These are phyloP conservation scores for Alectoria sarmentosa DNA, from an alignment of 495 filamentous ascomycete genomes.

Conservation along the genomic window DNA sequence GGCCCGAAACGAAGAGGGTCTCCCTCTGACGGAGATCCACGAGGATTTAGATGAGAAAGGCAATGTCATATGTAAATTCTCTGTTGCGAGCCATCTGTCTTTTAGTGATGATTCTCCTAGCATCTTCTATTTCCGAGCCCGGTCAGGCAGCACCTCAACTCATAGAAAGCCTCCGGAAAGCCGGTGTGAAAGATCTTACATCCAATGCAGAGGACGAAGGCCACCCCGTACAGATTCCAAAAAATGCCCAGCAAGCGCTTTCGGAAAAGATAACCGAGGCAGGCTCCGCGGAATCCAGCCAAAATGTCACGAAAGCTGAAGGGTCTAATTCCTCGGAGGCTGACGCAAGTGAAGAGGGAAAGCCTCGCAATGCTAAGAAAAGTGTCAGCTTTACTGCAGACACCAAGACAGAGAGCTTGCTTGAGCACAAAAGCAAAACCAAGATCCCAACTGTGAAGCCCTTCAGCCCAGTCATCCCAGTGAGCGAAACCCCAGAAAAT, in stretches of 20 bases:
- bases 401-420: not conserved
- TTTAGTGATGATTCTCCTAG: not conserved
- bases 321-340: not conserved
- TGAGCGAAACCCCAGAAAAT: constrained; percentile 71
- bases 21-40: constrained; percentile 77
- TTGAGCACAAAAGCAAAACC: constrained; percentile 6
- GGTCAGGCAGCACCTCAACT: constrained; percentile 55
- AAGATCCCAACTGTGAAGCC: not conserved
- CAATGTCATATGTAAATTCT: constrained; percentile 56
- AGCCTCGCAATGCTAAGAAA: constrained; percentile 20
- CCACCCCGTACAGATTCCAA: not conserved
- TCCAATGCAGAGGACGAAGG: constrained; percentile 16
- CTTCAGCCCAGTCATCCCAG: constrained; percentile 31
- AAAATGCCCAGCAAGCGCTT: not conserved
- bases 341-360: not conserved
- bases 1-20: constrained; percentile 50
- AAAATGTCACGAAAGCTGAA: too few species aligned
- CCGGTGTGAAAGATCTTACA: constrained; percentile 52
- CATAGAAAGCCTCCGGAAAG: constrained; percentile 61
- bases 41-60: constrained; percentile 92
- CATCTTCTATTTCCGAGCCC: constrained; percentile 51
- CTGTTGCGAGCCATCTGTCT: too few species aligned
- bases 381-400: constrained; percentile 22
- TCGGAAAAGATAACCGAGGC: not conserved
- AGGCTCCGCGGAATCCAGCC: not conserved